Conservation (phyloP, 108 stramenopile genomes). For the Schizochytrium sp. region DNA sequence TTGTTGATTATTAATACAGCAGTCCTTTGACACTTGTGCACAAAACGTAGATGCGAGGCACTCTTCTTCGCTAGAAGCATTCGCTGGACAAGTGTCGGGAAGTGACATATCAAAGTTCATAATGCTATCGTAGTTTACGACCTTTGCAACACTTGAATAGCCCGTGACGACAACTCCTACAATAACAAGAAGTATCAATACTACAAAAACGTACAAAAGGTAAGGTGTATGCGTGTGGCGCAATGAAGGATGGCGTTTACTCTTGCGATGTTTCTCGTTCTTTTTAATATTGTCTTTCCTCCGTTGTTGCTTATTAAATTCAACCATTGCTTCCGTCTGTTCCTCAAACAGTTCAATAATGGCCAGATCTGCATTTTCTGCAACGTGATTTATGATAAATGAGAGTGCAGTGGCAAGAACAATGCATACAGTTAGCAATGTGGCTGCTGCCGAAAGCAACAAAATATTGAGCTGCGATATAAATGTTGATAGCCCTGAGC, state of each 20-base stretch:
- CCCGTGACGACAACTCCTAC: conserved; percentile 8
- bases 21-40: not conserved
- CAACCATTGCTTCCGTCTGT: no score
- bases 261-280: no score
- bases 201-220: not conserved
- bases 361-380: not conserved
- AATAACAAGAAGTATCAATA: not conserved
- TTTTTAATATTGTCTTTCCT: no score
- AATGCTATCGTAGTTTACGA: conserved; percentile 3
- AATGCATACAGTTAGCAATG: not conserved
- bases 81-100: not conserved
- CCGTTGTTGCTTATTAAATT: no score
- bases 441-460: not conserved
- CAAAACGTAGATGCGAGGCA: not conserved
- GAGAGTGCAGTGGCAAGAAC: not conserved
- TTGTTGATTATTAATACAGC: not conserved
- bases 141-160: not conserved
- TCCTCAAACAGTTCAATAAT: not conserved
- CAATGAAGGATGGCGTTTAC: not conserved
- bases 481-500: not conserved
- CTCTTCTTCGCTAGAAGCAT: not conserved
- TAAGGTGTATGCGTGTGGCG: not conserved
- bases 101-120: not conserved
- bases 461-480: not conserved
- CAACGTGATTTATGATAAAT: conserved; percentile 2